Percentiles rank a stretch among this genome's conserved stretches.
Conservation (phyloP, 805 yeast genomes). For the Yueomyces sinensis region DNA sequence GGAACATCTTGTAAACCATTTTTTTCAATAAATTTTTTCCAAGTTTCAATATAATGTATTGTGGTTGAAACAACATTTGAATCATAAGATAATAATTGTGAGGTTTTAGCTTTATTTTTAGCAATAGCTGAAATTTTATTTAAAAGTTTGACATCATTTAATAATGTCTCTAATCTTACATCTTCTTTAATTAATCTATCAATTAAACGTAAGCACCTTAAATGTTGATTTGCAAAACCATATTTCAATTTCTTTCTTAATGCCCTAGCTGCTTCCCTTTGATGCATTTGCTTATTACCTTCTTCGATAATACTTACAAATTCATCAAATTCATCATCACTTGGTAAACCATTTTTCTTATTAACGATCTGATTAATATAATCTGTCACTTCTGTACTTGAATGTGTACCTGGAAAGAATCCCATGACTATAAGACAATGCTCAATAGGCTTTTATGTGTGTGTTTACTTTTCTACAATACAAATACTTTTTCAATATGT, state of each 20-base stretch:
- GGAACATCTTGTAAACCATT: slow-evolving; percentile 31
- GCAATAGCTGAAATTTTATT: slow-evolving; percentile 39
- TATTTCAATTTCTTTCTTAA: slow-evolving; percentile 79
- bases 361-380: neutral
- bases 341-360: neutral
- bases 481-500: no score
- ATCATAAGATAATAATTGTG: slow-evolving; percentile 15
- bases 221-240: slow-evolving; percentile 52
- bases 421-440: no score
- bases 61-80: slow-evolving; percentile 30
- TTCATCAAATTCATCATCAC: neutral
- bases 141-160: slow-evolving; percentile 53
- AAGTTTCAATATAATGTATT: slow-evolving; percentile 41
- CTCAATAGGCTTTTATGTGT: no score
- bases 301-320: neutral
- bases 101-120: neutral
- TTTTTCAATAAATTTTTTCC: slow-evolving; percentile 47
- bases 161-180: slow-evolving; percentile 30
- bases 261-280: slow-evolving; percentile 77
- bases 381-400: no score
- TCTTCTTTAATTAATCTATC: slow-evolving; percentile 38
- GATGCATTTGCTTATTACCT: slow-evolving; percentile 20
- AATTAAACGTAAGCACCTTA: slow-evolving; percentile 51
- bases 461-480: no score
- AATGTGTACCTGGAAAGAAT: no score